Evolutionary conservation across 2,329 filamentous ascomycete species (phyloP).

Genomic region (Didymella pomorum): DNA sequence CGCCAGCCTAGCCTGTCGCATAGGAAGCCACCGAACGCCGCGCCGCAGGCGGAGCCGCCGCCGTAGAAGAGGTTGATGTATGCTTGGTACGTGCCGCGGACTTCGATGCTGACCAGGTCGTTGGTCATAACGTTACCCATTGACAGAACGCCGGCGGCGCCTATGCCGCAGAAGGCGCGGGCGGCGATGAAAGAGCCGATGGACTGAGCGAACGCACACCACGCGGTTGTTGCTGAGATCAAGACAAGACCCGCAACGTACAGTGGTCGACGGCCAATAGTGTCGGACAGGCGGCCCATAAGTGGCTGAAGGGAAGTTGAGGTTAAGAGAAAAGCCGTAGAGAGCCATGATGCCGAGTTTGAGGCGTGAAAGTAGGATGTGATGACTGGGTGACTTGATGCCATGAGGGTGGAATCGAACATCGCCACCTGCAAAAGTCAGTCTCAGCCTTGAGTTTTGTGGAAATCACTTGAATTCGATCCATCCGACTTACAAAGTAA

Average conservation of each 20-base stretch:
- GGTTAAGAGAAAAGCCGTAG: constrained; percentile 79
- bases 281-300: constrained; percentile 76
- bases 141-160: constrained; percentile 74
- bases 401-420: constrained; percentile 84
- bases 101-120: constrained; percentile 77
- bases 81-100: constrained; percentile 75
- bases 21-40: constrained; percentile 73
- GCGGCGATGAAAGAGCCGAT: constrained; percentile 76
- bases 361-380: constrained; percentile 80
- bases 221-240: constrained; percentile 71
- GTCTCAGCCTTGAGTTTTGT: constrained; percentile 42
- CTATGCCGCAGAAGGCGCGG: constrained; percentile 74
- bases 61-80: constrained; percentile 72
- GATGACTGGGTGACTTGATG: constrained; percentile 80
- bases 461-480: not conserved
- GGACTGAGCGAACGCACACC: constrained; percentile 72
- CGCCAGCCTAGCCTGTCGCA: constrained; percentile 76
- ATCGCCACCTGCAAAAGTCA: constrained; percentile 43
- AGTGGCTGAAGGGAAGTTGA: constrained; percentile 79
- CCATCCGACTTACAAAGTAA: constrained; percentile 47
- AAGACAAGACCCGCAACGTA: constrained; percentile 70
- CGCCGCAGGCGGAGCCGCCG: constrained; percentile 61
- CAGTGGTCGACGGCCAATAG: constrained; percentile 71
- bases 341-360: constrained; percentile 83
- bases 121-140: constrained; percentile 75